Conservation (phyloP, 805 yeast species). For the Metschnikowia santaceciliae region DNA sequence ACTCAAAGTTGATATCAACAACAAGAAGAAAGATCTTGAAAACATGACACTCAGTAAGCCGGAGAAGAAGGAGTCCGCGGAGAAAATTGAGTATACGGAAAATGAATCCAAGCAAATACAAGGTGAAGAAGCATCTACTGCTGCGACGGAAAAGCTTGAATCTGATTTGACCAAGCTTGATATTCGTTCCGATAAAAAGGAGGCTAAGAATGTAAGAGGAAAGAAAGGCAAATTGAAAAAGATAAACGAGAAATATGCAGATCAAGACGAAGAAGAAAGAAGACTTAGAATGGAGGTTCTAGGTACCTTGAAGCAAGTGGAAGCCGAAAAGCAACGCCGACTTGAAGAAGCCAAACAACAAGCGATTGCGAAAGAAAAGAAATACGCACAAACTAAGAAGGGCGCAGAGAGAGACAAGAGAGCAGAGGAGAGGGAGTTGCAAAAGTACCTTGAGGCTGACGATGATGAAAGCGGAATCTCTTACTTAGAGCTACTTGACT, state of each 20-base stretch:
- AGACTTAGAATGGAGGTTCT: slow-evolving; percentile 68
- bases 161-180: neutral
- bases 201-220: slow-evolving; percentile 58
- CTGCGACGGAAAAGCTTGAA: neutral
- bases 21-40: slow-evolving; percentile 37
- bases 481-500: slow-evolving; percentile 43
- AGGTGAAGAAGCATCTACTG: neutral
- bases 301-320: slow-evolving; percentile 71
- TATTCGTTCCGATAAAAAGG: slow-evolving; percentile 12
- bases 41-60: slow-evolving; percentile 10
- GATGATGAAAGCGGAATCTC: slow-evolving; percentile 32
- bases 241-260: slow-evolving; percentile 76
- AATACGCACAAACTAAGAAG: slow-evolving; percentile 31
- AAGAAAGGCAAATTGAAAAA: slow-evolving; percentile 81
- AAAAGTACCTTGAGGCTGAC: slow-evolving; percentile 36
- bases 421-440: slow-evolving; percentile 43
- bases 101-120: neutral
- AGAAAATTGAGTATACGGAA: slow-evolving; percentile 6
- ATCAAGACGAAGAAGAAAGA: slow-evolving; percentile 90
- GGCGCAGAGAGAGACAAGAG: slow-evolving; percentile 40
- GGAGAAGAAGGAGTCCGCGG: slow-evolving; percentile 7
- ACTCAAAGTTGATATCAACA: slow-evolving; percentile 30
- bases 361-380: slow-evolving; percentile 23
- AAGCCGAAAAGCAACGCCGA: slow-evolving; percentile 22
- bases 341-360: slow-evolving; percentile 16